Base-by-base conservation (phyloP, 805 yeast genomes). In the Candida suzukii region DNA sequence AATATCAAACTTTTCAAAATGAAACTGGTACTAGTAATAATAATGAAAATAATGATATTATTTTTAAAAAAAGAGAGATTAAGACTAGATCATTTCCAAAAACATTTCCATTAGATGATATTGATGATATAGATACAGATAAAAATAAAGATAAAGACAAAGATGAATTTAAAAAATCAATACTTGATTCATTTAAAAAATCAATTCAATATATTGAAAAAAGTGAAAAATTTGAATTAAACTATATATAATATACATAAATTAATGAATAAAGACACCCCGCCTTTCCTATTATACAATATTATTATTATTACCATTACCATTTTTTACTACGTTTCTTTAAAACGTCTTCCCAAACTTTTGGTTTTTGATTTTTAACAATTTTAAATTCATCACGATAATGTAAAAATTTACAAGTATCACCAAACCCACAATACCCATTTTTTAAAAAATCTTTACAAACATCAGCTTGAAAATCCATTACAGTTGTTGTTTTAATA, bases 381-480 rank as follows among this genome's bases (percentile, higher is more conserved):
- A 81, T 58, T 44, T 81, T 78, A 63, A 80, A 83, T 54, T 87
- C 95, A 50, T 87, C 97, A 60, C 99, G 66, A 14, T 86, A 76
- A 57, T 93, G 99, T 28, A 91, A 59, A 59, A 93, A 93, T 64
- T 93, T 93, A 66, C 99, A 93, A 28, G 93, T 83, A 52, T 93
- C 99, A 9, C 99, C 99, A 58, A 83, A 93, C 6, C 97, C 97
- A 70, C 99, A 93, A 56, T 79, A 90, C 0, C 99, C 99, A 0
- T 95, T 90, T 50, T 83, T 84, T 44, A 78, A 74, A 60, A 74
- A 93, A 60, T 93, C 98, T 55, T 91, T 93, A 57, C 99, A 93
- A 2, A 93, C 81, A 55, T 93, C 97, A 1, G 95, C 90, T 57
- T 87, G 96, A 55, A 81, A 93, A 55, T 93, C 99, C 30, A 83